Evolutionary conservation across 75 land plant species (phyloP), one percentile per base, ranked within the genome.

Genomic region (Sequoia sempervirens): DNA sequence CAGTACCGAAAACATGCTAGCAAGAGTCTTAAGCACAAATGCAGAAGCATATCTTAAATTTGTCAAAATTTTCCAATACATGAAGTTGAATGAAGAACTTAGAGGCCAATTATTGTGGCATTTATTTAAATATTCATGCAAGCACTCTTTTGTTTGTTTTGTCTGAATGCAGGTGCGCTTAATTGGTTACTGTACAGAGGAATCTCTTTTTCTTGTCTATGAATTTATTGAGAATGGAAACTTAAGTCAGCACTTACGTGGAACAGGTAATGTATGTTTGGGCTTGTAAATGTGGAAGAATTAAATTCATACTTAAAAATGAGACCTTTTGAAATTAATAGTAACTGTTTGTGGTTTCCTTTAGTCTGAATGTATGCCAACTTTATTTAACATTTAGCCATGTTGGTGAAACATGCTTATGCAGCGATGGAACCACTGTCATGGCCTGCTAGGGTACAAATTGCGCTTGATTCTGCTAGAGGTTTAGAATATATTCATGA

Each of bases 141-240:
- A 52, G 9, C 36, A 47, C 5, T 81, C 73, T 66, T 37, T 47
- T 70, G 28, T 13, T 37, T 75, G 36, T 32, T 23, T 72, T 38
- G 37, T 41, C 23, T 17, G 17, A 72, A 64, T 95, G 79, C 90
- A 97, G 98, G 95, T 97, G 80, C 98, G 94, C 56, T 85, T 97
- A 85, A 95, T 97, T 84, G 99, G 99, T 40, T 97, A 91, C 80
- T 97, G 99, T 83, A 92, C 90, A 41, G 96, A 92, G 66, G 93
- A 88, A 4, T 94, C 91, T 69, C 87, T 97, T 37, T 97, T 94
- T 85, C 90, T 97, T 56, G 92, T 94, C 9, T 97, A 95, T 87
- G 99, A 97, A 81, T 97, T 81, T 86, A 91, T 97, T 64, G 98
- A 95, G 46, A 97, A 97, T 86, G 98, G 99, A 20, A 95, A 93